Percentiles rank a stretch among this genome's conserved stretches.
phyloP scores from a whole-genome alignment of 257 asterid species.

The Solanum gandarillasii region DNA sequence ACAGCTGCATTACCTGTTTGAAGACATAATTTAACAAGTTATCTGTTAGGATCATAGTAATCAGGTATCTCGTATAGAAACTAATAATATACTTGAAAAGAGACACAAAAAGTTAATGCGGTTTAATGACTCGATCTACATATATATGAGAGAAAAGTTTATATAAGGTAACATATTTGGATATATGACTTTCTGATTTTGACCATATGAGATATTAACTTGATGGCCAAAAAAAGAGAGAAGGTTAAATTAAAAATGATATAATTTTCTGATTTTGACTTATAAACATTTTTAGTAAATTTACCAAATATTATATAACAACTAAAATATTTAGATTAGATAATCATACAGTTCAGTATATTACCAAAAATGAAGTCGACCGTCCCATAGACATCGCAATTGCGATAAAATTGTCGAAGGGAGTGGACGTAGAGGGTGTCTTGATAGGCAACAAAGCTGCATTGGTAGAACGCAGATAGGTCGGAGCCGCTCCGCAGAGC shows the following conservation, averaged over 20 bases:
- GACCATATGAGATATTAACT: not conserved
- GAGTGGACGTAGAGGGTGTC: slow-evolving; percentile 93
- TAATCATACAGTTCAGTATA: accelerated
- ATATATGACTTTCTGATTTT: not conserved
- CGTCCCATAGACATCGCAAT: slow-evolving; percentile 85
- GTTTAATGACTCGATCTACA: not conserved
- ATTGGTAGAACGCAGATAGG: slow-evolving; percentile 63
- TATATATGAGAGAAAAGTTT: not conserved
- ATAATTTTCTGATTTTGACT: not conserved
- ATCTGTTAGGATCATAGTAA: not conserved
- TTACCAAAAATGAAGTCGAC: slow-evolving; percentile 89
- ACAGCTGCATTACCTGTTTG: slow-evolving; percentile 45
- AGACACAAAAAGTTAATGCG: too few species aligned
- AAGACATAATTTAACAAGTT: not conserved
- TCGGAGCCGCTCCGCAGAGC: slow-evolving; percentile 85
- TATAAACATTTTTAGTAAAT: too few species aligned
- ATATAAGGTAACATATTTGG: too few species aligned
- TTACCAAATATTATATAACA: not conserved
- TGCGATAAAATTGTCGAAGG: slow-evolving; percentile 79
- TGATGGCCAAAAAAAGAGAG: not conserved
- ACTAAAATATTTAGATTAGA: not conserved
- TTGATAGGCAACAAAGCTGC: slow-evolving; percentile 85
- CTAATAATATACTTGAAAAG: not conserved
- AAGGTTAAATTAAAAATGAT: too few species aligned
- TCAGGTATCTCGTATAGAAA: not conserved